These are phyloP conservation scores for Aspergillus nanangensis DNA, from an alignment of 495 filamentous ascomycete genomes.

Conservation along the genomic window DNA sequence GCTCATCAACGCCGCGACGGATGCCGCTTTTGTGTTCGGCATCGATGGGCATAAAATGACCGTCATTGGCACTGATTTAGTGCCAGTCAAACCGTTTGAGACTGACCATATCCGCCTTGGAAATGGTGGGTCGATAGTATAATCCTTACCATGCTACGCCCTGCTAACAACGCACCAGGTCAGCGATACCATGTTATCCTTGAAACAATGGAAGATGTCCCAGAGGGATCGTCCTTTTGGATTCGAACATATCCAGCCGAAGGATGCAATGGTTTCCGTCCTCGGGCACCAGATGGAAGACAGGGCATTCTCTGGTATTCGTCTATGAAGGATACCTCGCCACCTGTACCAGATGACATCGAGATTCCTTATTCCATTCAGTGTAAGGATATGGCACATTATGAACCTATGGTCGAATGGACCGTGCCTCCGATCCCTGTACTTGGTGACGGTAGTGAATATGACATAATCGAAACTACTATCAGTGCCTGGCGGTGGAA, in stretches of 20 bases:
- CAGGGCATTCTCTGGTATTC: slow-evolving; percentile 8
- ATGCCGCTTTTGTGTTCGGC: slow-evolving; percentile 38
- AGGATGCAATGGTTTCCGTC: slow-evolving; percentile 4
- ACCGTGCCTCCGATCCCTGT: no score
- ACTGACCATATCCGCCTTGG: slow-evolving; percentile 41
- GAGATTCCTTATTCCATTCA: slow-evolving; percentile 1
- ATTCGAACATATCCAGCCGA: slow-evolving; percentile 34
- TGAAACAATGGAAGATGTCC: slow-evolving; percentile 36
- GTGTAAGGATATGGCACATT: background rate
- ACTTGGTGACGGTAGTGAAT: no score
- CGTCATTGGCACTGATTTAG: slow-evolving; percentile 41
- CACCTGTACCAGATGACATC: no score
- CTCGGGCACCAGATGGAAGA: slow-evolving; percentile 2
- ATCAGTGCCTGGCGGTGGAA: background rate
- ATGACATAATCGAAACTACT: no score
- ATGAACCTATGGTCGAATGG: no score
- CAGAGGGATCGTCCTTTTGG: slow-evolving; percentile 50
- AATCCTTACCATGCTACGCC: background rate
- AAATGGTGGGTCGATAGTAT: slow-evolving; percentile 34
- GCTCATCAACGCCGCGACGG: slow-evolving; percentile 39
- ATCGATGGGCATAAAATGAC: slow-evolving; percentile 40
- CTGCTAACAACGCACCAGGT: slow-evolving; percentile 13
- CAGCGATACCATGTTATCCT: slow-evolving; percentile 62
- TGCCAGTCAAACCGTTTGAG: slow-evolving; percentile 36
- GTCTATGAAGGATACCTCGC: background rate